Conservation (phyloP, 176 grass and related monocot genomes). For the Tillandsia fasciculata region DNA sequence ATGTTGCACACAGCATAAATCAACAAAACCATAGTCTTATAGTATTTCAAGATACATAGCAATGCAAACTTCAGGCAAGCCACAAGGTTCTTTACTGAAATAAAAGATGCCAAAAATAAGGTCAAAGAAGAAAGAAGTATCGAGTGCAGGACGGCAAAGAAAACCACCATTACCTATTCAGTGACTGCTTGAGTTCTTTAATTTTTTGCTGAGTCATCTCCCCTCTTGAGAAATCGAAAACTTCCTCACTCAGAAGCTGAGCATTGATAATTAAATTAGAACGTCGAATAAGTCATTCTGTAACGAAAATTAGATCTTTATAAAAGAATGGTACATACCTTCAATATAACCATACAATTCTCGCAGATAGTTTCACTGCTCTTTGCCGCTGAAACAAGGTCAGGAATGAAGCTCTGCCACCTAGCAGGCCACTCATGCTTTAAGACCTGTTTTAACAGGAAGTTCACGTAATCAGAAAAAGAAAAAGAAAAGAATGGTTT, state of each 20-base stretch:
- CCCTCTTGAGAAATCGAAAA: slow-evolving; percentile 99
- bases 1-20: not conserved
- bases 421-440: slow-evolving; percentile 97
- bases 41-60: not conserved
- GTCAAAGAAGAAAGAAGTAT: not conserved
- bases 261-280: not conserved
- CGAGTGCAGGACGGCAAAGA: not conserved
- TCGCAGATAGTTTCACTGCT: slow-evolving; percentile 97
- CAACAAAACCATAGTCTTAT: not conserved
- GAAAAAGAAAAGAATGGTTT: not conserved
- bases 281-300: slow-evolving; percentile 23
- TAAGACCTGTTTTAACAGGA: slow-evolving; percentile 42
- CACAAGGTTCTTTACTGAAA: not conserved
- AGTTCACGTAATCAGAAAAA: not conserved
- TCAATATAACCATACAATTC: slow-evolving; percentile 99
- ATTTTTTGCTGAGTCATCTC: slow-evolving; percentile 99
- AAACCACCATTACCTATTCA: slow-evolving; percentile 56
- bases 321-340: slow-evolving; percentile 28
- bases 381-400: slow-evolving; percentile 94
- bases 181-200: slow-evolving; percentile 97
- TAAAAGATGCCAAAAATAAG: not conserved
- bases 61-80: not conserved
- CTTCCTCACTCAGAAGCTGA: slow-evolving; percentile 99
- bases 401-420: slow-evolving; percentile 93
- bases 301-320: not conserved